Percentiles rank a stretch among this genome's conserved stretches.
These are phyloP conservation scores for Kazachstania martiniae DNA, from an alignment of 805 yeast genomes.

Conservation along the genomic window DNA sequence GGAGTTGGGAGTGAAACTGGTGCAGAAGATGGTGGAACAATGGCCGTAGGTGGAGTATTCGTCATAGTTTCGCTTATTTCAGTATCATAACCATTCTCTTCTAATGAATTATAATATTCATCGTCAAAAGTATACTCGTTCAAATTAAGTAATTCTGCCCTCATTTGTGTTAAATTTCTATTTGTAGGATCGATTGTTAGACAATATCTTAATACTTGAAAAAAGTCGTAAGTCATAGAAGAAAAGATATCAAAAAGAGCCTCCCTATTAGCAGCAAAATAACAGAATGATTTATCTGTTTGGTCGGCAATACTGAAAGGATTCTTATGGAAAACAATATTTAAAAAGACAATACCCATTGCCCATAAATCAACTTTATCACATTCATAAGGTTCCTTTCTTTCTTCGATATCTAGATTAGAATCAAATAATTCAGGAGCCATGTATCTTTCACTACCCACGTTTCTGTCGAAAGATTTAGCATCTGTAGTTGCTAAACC, in stretches of 20 bases:
- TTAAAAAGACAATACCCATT: constrained; percentile 70
- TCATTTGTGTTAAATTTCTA: constrained; percentile 55
- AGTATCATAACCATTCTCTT: constrained; percentile 30
- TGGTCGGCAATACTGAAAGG: constrained; percentile 78
- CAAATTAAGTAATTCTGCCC: constrained; percentile 46
- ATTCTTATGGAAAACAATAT: constrained; percentile 77
- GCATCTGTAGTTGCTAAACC: constrained; percentile 49
- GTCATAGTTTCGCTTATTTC: constrained; percentile 9
- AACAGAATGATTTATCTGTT: constrained; percentile 71
- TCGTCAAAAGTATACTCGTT: constrained; percentile 77
- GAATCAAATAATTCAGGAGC: constrained; percentile 81
- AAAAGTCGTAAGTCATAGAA: constrained; percentile 75
- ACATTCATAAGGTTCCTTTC: constrained; percentile 57
- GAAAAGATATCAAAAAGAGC: constrained; percentile 87
- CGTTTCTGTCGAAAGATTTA: constrained; percentile 62
- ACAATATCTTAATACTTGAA: constrained; percentile 67
- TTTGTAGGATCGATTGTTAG: constrained; percentile 81
- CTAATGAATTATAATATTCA: constrained; percentile 39
- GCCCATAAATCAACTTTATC: constrained; percentile 86
- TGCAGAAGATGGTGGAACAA: constrained; percentile 24
- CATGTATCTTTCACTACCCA: constrained; percentile 88
- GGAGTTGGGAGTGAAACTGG: constrained; percentile 26
- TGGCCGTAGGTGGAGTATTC: constrained; percentile 7
- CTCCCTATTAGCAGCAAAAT: constrained; percentile 80
- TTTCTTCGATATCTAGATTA: constrained; percentile 27